Evolutionary conservation across 441 rosid genomes (phyloP), one percentile per base, ranked within the genome.

Genomic region (Dalechampia spathulata): DNA sequence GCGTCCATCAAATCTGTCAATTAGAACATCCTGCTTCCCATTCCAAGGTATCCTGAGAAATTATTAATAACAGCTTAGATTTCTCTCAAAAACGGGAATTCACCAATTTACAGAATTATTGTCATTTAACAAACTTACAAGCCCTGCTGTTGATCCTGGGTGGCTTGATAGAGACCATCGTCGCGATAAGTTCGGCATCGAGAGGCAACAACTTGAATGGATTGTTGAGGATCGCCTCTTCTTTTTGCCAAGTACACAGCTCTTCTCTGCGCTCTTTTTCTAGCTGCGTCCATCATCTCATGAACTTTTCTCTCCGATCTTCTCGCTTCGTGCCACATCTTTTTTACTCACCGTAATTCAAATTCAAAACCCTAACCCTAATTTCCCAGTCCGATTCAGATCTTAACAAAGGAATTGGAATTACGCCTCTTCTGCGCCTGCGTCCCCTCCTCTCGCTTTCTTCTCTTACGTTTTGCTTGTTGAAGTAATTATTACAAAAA

Each of bases 231-330:
- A 64, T 92, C 99, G 58, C 99, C 99, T 20, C 99, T 89, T 30
- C 96, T 71, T 73, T 92, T 89, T 7, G 99, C 96, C 53, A 92
- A 58, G 74, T 77, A 86, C 22, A 89, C 76, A 39, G 99, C 99
- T 52, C 97, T 76, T 28, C 99, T 63, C 65, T 88, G 97, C 1
- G 97, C 99, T 65, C 99, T 68, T 78, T 89, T 92, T 47, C 99
- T 90, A 69, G 99, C 99, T 0, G 97, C 99, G 82, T 89, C 99
- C 99, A 92, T 92, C 87, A 89, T 75, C 76, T 89, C 99, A 74
- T 92, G 99, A 13, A 92, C 99, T 48, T 92, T 86, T 79, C 70
- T 79, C 80, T 89, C 99, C 78, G 99, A 92, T 75, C 94, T 76
- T 65, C 99, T 78, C 62, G 97, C 96, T 74, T 89, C 99, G 74